Evolutionary conservation across 345 rosid genomes (phyloP).

Genomic region (Zanthoxylum bungeanum): DNA sequence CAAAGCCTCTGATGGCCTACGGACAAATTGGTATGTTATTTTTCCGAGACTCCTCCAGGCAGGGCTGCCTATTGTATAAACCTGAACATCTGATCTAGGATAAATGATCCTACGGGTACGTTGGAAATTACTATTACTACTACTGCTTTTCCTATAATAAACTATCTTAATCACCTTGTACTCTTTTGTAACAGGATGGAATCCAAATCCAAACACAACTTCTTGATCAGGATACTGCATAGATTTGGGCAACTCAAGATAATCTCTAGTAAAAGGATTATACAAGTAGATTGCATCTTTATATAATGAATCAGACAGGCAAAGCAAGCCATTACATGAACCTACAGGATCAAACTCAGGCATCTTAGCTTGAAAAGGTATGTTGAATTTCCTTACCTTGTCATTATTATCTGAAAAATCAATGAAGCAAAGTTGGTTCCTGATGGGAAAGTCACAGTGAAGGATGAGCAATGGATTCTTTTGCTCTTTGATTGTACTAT

Average conservation of each 20-base stretch:
- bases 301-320: constrained; percentile 28
- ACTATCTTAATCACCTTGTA: constrained; percentile 41
- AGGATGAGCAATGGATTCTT: too few species aligned
- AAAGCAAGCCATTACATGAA: constrained; percentile 41
- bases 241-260: constrained; percentile 29
- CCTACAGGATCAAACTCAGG: constrained; percentile 45
- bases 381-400: too few species aligned
- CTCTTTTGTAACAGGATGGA: constrained; percentile 19
- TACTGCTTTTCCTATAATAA: constrained; percentile 28
- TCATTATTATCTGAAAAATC: too few species aligned
- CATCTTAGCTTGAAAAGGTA: too few species aligned
- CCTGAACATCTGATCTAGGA: constrained; percentile 33
- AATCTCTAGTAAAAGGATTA: constrained; percentile 39
- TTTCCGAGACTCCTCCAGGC: constrained; percentile 28
- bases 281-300: constrained; percentile 23
- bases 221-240: constrained; percentile 23
- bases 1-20: constrained; percentile 51
- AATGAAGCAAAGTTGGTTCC: too few species aligned
- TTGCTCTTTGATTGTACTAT: too few species aligned
- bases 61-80: constrained; percentile 28
- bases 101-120: not conserved
- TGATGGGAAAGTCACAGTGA: constrained; percentile 6
- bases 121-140: too few species aligned
- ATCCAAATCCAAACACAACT: constrained; percentile 45
- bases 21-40: not conserved